These are phyloP conservation scores for Cladophialophora bantiana DNA, from an alignment of 2,329 filamentous ascomycete genomes.

Conservation along the genomic window DNA sequence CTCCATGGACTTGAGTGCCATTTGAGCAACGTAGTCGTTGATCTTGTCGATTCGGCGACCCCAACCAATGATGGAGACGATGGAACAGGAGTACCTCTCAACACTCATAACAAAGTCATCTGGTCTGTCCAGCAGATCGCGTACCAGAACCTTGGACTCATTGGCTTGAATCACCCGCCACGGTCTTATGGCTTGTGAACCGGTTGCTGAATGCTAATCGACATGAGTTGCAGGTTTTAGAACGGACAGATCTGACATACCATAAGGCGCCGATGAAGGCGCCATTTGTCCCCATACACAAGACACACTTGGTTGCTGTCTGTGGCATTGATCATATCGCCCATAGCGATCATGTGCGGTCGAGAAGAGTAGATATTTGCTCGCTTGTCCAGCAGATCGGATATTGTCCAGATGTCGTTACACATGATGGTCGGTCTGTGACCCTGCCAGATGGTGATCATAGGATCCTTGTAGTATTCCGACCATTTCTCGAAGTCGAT, in stretches of 20 bases:
- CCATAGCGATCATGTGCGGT: slow-evolving; percentile 43
- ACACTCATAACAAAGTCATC: slow-evolving; percentile 49
- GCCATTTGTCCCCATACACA: slow-evolving; percentile 47
- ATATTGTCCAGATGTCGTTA: slow-evolving; percentile 45
- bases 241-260: slow-evolving; percentile 14
- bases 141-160: slow-evolving; percentile 63
- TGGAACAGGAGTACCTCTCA: slow-evolving; percentile 51
- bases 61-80: slow-evolving; percentile 52
- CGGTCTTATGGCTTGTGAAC: slow-evolving; percentile 62
- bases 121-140: slow-evolving; percentile 46
- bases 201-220: slow-evolving; percentile 56
- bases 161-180: slow-evolving; percentile 64
- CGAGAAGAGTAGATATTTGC: slow-evolving; percentile 45
- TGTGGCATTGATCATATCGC: slow-evolving; percentile 45
- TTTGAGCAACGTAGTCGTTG: slow-evolving; percentile 58
- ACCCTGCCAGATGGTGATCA: slow-evolving; percentile 65
- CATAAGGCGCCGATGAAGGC: slow-evolving; percentile 58
- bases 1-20: slow-evolving; percentile 34
- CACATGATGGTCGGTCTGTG: slow-evolving; percentile 47
- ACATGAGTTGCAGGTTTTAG: neutral
- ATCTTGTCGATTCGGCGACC: slow-evolving; percentile 50
- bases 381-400: slow-evolving; percentile 46
- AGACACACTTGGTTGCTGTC: slow-evolving; percentile 57
- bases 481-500: slow-evolving; percentile 63
- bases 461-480: slow-evolving; percentile 56